Conservation (phyloP, 495 filamentous ascomycete genomes). For the Penicillium cosmopolitanum region DNA sequence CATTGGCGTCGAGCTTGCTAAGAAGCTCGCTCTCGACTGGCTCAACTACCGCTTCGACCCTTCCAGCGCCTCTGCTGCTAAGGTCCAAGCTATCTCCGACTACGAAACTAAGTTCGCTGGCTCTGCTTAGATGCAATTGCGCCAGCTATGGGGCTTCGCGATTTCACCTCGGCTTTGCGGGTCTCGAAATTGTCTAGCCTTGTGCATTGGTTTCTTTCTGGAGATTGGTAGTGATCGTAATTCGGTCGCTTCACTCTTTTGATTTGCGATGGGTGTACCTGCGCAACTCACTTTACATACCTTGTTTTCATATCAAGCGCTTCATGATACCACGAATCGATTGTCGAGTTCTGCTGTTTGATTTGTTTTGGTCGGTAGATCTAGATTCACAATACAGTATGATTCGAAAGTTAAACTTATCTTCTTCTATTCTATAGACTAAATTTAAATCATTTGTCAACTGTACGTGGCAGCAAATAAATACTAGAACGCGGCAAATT, state of each 20-base stretch:
- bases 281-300: constrained; percentile 3
- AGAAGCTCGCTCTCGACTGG: constrained; percentile 80
- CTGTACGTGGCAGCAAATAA: no score
- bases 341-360: constrained; percentile 26
- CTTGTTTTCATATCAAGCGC: constrained; percentile 28
- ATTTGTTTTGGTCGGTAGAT: constrained; percentile 15
- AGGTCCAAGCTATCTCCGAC: constrained; percentile 75
- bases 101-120: constrained; percentile 62
- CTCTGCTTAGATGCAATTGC: constrained; percentile 20
- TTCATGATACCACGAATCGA: constrained; percentile 47
- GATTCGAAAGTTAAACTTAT: background rate
- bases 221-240: no score
- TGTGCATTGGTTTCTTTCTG: no score
- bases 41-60: constrained; percentile 80
- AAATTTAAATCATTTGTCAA: background rate
- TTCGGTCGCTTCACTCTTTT: no score
- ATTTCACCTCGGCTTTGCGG: background rate
- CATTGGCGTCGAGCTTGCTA: constrained; percentile 77
- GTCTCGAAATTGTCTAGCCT: background rate
- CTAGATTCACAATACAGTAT: constrained; percentile 5
- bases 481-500: background rate
- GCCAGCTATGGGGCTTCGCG: no score
- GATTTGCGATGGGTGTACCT: background rate
- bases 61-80: constrained; percentile 68
- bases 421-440: no score